These are phyloP conservation scores for Ophiostoma fasciatum DNA, from an alignment of 2,329 filamentous ascomycete species.

Conservation along the genomic window DNA sequence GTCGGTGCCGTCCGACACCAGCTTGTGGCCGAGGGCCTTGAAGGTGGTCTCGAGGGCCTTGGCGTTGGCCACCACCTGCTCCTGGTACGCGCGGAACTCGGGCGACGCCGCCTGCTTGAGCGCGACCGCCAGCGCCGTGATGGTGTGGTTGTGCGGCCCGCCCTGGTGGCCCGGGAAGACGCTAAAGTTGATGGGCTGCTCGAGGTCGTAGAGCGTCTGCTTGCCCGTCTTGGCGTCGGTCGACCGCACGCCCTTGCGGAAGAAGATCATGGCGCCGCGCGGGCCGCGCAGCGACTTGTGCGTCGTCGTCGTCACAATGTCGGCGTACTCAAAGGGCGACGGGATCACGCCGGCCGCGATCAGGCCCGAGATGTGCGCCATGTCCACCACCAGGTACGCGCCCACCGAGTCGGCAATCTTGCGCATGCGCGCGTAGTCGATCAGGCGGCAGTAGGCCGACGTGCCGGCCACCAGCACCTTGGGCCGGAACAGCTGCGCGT, in stretches of 20 bases:
- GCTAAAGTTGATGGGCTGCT: constrained; percentile 94
- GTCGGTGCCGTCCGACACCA: constrained; percentile 91
- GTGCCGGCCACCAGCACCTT: constrained; percentile 95
- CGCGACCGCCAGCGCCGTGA: constrained; percentile 88
- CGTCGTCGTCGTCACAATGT: constrained; percentile 95
- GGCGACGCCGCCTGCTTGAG: constrained; percentile 82
- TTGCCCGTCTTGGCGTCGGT: constrained; percentile 84
- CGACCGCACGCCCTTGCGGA: constrained; percentile 88
- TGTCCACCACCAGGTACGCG: constrained; percentile 91
- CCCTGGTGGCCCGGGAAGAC: constrained; percentile 99
- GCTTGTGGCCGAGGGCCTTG: constrained; percentile 80
- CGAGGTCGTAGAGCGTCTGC: constrained; percentile 80
- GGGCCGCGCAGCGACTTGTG: constrained; percentile 98
- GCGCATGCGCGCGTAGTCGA: constrained; percentile 93
- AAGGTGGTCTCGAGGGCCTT: constrained; percentile 77
- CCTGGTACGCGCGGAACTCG: constrained; percentile 89
- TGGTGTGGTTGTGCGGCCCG: constrained; percentile 98
- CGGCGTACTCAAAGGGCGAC: constrained; percentile 80
- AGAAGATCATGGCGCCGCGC: constrained; percentile 99
- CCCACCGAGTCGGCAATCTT: constrained; percentile 88
- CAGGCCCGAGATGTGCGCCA: constrained; percentile 96
- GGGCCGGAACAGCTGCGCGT: constrained; percentile 81
- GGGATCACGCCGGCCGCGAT: constrained; percentile 88
- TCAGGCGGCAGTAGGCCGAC: constrained; percentile 93
- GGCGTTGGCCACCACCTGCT: constrained; percentile 84